These are phyloP conservation scores for Mycena rosella DNA, from an alignment of 768 basidiomycete genomes.

Conservation along the genomic window DNA sequence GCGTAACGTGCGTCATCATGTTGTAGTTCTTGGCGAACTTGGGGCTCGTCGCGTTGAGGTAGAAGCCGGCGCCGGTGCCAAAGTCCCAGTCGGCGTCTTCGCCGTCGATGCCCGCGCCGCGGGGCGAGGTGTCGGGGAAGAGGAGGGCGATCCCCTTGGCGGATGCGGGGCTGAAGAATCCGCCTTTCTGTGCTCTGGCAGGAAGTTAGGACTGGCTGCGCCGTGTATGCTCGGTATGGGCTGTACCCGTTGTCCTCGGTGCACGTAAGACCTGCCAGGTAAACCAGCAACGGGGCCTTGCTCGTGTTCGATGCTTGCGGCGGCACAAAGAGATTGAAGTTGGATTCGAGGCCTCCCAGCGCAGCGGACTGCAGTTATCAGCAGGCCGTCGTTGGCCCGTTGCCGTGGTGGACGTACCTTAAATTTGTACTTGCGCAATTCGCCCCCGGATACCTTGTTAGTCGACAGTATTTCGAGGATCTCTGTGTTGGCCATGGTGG, in stretches of 20 bases:
- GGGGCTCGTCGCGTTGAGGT: slow-evolving; percentile 88
- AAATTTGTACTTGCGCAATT: slow-evolving; percentile 87
- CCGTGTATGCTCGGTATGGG: background rate
- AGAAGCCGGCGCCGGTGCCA: slow-evolving; percentile 97
- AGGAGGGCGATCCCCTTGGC: slow-evolving; percentile 90
- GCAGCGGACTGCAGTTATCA: slow-evolving; percentile 68
- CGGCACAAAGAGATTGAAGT: slow-evolving; percentile 94
- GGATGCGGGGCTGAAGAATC: slow-evolving; percentile 88
- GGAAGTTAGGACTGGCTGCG: background rate
- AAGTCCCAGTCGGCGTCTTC: slow-evolving; percentile 92
- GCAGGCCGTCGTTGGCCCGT: slow-evolving; percentile 12
- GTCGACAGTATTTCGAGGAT: slow-evolving; percentile 27
- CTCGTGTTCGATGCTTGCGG: slow-evolving; percentile 56
- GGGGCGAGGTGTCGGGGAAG: slow-evolving; percentile 96
- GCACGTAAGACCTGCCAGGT: slow-evolving; percentile 91
- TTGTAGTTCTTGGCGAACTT: slow-evolving; percentile 83
- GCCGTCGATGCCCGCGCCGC: slow-evolving; percentile 88
- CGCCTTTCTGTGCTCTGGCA: slow-evolving; percentile 92
- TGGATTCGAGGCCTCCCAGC: slow-evolving; percentile 76
- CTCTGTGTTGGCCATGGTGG: slow-evolving; percentile 9
- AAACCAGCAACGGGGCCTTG: slow-evolving; percentile 79
- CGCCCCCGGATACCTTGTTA: slow-evolving; percentile 76
- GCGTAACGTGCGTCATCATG: slow-evolving; percentile 88
- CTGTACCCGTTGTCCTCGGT: slow-evolving; percentile 92
- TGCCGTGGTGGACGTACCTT: slow-evolving; percentile 59